phyloP scores from a whole-genome alignment of 2,329 filamentous ascomycete genomes.

The Xylariaceae sp. region DNA sequence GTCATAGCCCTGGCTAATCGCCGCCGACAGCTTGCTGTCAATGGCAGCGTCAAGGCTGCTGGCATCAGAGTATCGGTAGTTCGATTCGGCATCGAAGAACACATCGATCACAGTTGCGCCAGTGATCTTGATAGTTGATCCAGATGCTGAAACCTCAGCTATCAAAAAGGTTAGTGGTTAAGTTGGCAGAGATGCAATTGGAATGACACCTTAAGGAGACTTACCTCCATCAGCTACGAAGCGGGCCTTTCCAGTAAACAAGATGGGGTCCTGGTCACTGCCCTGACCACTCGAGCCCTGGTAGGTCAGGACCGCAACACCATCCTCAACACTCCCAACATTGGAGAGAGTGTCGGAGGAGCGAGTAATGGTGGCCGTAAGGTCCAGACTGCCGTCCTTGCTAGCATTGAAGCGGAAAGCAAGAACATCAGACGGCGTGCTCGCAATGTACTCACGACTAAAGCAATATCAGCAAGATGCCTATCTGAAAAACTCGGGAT shows the following conservation, averaged over 20 bases:
- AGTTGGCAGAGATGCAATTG: neutral
- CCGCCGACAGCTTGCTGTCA: neutral
- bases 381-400: neutral
- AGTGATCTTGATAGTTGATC: neutral
- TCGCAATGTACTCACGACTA: slow-evolving; percentile 12
- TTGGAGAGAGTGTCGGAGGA: neutral
- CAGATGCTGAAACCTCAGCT: slow-evolving; percentile 3
- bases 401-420: slow-evolving; percentile 9
- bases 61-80: neutral
- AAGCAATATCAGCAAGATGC: neutral
- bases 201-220: neutral
- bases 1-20: neutral
- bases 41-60: neutral
- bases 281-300: slow-evolving; percentile 2
- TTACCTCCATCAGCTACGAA: slow-evolving; percentile 4
- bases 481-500: neutral
- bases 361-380: slow-evolving; percentile 1
- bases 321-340: neutral
- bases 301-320: neutral
- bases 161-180: neutral
- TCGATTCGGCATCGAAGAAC: slow-evolving; percentile 9
- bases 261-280: slow-evolving; percentile 2
- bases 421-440: slow-evolving; percentile 4
- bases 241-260: slow-evolving; percentile 3
- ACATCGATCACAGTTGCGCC: slow-evolving; percentile 7